Base-by-base conservation (phyloP, 2,329 filamentous ascomycete species). In the Phialocephala sp. region DNA sequence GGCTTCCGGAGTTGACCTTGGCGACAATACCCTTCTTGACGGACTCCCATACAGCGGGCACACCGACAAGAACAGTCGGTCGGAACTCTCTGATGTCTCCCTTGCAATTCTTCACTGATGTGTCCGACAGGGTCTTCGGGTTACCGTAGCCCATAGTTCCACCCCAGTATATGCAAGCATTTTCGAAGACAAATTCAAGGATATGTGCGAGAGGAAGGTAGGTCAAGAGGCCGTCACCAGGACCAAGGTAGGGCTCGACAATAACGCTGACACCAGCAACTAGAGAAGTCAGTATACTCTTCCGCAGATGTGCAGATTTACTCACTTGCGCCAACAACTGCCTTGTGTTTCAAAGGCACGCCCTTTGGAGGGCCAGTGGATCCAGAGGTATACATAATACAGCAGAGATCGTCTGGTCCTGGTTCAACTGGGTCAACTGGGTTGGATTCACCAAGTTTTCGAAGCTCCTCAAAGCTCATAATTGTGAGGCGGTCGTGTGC, bases 171-270 rank as follows among this genome's bases (percentile, higher is more conserved):
- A 99, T 80, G 65, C 91, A 92, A 8, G 94, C 83, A 77, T 97
- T 97, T 80, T 99, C 95, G 71, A 99, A 92, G 66, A 94, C 91
- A 79, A 97, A 95, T 79, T 99, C 95, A 74, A 99, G 89, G 74
- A 98, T 98, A 77, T 99, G 95, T 1, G 95, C 94, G 61, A 97
- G 89, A 1, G 95, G 95, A 15, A 99, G 87, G 79, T 98, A 99
- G 24, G 94, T 93, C 55, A 99, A 85, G 52, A 98, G 84, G 55
- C 86, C 86, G 72, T 99, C 95, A 55, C 85, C 87, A 65, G 90
- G 88, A 66, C 89, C 90, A 59, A 98, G 87, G 74, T 90, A 90
- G 65, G 90, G 88, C 24, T 91, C 91, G 57, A 98, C 89, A 68
- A 92, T 89, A 50, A 86, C 85, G 75, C 90, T 87, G 55, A 97